Evolutionary conservation across 2,329 filamentous ascomycete species (phyloP).

Genomic region (Nemania abortiva): DNA sequence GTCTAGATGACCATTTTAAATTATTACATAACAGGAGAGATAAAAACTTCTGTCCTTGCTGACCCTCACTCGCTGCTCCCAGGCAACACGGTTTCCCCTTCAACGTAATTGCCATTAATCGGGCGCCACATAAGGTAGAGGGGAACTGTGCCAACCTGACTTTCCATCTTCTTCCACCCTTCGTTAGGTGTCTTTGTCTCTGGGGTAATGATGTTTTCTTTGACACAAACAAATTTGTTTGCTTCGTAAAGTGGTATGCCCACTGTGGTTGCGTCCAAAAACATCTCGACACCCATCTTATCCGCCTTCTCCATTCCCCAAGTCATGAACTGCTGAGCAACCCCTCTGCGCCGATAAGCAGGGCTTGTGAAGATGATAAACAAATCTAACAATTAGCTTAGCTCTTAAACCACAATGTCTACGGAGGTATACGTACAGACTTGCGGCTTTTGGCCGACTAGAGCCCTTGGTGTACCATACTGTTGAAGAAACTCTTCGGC

Average conservation of each 20-base stretch:
- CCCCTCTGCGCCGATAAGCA: constrained; percentile 42
- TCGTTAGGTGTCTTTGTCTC: constrained; percentile 39
- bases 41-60: too few species aligned
- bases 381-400: constrained; percentile 33
- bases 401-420: neutral
- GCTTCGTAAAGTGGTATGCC: constrained; percentile 44
- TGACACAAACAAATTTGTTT: constrained; percentile 36
- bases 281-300: constrained; percentile 42
- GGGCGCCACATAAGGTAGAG: constrained; percentile 34
- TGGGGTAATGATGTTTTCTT: constrained; percentile 41
- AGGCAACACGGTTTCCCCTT: neutral
- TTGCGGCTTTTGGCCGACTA: constrained; percentile 38
- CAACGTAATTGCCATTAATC: neutral
- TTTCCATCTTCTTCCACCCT: constrained; percentile 48
- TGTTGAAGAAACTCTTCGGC: constrained; percentile 38
- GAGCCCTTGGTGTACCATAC: constrained; percentile 32
- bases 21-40: too few species aligned
- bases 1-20: too few species aligned
- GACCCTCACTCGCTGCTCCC: neutral
- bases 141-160: constrained; percentile 53
- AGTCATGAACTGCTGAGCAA: constrained; percentile 43
- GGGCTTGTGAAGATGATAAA: constrained; percentile 44
- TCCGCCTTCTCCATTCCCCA: constrained; percentile 46
- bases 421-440: constrained; percentile 40
- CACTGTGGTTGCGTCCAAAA: constrained; percentile 43